Evolutionary conservation across 2,329 filamentous ascomycete genomes (phyloP), one percentile per base, ranked within the genome.

Genomic region (Ramularia collo-cygni): DNA sequence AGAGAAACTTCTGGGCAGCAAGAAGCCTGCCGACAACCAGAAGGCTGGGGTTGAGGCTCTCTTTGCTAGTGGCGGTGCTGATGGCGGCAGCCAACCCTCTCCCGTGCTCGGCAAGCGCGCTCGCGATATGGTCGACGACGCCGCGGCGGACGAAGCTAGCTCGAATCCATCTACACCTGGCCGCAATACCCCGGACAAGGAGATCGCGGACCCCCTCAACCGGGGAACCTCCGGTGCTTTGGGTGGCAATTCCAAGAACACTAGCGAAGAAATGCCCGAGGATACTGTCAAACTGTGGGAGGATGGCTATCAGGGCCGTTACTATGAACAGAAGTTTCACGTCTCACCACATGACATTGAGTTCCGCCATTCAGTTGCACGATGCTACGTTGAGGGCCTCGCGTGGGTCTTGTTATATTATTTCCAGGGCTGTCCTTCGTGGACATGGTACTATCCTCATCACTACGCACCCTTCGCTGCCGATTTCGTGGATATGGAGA

Each of bases 391-490:
- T 9, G 88, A 96, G 68, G 92, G 92, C 26, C 75, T 98, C 8
- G 84, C 84, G 15, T 98, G 93, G 92, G 92, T 98, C 28, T 70
- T 98, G 36, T 72, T 89, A 26, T 98, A 98, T 65, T 98, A 98
- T 63, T 95, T 95, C 64, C 92, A 98, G 64, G 92, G 92, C 17
- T 98, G 92, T 56, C 88, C 92, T 15, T 95, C 88, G 0, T 98
- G 93, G 92, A 93, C 90, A 37, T 98, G 92, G 92, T 98, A 92
- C 62, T 98, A 95, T 59, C 92, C 92, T 1, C 94, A 96, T 58
- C 92, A 98, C 61, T 98, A 98, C 60, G 93, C 92, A 1, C 92
- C 93, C 3, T 98, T 98, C 60, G 92, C 92, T 2, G 85, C 88
- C 37, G 92, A 98, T 63, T 98, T 98, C 62, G 81, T 84, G 43